These are phyloP conservation scores for Phaeoacremonium minimum DNA, from an alignment of 2,329 filamentous ascomycete genomes.

Conservation along the genomic window DNA sequence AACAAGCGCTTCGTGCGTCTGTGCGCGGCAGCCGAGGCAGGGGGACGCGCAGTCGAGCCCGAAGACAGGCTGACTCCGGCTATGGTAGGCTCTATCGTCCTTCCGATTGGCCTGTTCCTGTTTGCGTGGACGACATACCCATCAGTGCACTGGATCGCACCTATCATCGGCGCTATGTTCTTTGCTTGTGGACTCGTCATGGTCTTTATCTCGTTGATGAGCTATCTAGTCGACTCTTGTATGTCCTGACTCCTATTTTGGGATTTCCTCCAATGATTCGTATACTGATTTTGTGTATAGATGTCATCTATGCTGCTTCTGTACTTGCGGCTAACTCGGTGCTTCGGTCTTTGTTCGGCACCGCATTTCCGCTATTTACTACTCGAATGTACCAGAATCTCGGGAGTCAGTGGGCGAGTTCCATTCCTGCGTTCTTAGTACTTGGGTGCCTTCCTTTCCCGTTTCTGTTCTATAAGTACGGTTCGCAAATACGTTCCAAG, in stretches of 20 bases:
- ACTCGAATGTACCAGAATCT: conserved; percentile 43
- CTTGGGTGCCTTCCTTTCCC: conserved; percentile 65
- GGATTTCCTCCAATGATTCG: background rate
- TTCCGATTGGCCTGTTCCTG: conserved; percentile 63
- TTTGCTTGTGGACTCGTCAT: conserved; percentile 28
- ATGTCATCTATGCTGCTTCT: conserved; percentile 68
- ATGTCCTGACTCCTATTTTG: conserved; percentile 35
- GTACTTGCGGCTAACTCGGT: conserved; percentile 65
- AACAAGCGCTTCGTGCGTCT: conserved; percentile 53
- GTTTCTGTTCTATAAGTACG: conserved; percentile 70
- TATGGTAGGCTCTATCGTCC: conserved; percentile 66
- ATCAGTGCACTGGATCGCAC: conserved; percentile 53
- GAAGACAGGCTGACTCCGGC: conserved; percentile 80
- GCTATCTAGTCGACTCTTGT: conserved; percentile 1
- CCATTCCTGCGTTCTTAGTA: conserved; percentile 65
- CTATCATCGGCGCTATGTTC: conserved; percentile 49
- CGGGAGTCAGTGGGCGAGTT: conserved; percentile 68
- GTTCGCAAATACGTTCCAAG: conserved; percentile 44
- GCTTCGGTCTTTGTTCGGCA: conserved; percentile 62
- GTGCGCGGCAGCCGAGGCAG: conserved; percentile 44
- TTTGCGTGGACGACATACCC: conserved; percentile 66
- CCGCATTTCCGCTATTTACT: conserved; percentile 65
- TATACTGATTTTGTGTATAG: background rate
- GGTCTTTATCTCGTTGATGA: conserved; percentile 1
- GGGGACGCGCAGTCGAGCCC: conserved; percentile 64